These are phyloP conservation scores for Fusarium bactridioides DNA, from an alignment of 2,329 filamentous ascomycete genomes.

Conservation along the genomic window DNA sequence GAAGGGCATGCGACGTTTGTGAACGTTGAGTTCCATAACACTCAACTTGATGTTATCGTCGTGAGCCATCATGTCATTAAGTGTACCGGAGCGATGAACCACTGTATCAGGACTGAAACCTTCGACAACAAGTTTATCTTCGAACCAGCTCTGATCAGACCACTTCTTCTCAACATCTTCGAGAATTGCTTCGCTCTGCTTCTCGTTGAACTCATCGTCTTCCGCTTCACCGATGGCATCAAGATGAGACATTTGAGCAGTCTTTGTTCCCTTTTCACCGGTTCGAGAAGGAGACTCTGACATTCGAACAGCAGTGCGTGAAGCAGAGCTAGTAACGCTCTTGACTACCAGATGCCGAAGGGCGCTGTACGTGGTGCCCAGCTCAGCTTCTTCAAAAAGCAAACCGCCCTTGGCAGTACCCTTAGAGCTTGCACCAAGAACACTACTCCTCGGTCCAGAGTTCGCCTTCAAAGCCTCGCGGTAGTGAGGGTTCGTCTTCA, in stretches of 20 bases:
- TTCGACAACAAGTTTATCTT: conserved; percentile 7
- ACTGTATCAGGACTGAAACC: conserved; percentile 44
- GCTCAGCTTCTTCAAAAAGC: conserved; percentile 8
- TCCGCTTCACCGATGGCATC: conserved; percentile 19
- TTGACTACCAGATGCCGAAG: conserved; percentile 10
- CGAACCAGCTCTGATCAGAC: background rate
- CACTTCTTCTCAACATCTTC: conserved; percentile 1
- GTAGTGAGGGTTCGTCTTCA: background rate
- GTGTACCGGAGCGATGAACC: conserved; percentile 37
- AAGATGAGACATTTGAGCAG: background rate
- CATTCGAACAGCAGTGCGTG: conserved; percentile 19
- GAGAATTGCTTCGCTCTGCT: background rate
- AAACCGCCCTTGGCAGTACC: conserved; percentile 7
- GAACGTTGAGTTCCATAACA: conserved; percentile 45
- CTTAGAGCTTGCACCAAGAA: background rate
- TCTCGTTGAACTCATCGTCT: conserved; percentile 3
- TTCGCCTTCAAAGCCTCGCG: background rate
- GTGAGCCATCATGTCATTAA: conserved; percentile 48
- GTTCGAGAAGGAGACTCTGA: conserved; percentile 11
- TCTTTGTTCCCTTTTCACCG: conserved; percentile 1
- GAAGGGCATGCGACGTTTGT: conserved; percentile 38
- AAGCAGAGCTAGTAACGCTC: conserved; percentile 19
- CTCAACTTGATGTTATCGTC: conserved; percentile 48
- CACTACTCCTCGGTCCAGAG: background rate
- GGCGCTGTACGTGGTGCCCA: conserved; percentile 9